phyloP scores from a whole-genome alignment of 2,329 filamentous ascomycete species.

The Botrytis medusae region DNA sequence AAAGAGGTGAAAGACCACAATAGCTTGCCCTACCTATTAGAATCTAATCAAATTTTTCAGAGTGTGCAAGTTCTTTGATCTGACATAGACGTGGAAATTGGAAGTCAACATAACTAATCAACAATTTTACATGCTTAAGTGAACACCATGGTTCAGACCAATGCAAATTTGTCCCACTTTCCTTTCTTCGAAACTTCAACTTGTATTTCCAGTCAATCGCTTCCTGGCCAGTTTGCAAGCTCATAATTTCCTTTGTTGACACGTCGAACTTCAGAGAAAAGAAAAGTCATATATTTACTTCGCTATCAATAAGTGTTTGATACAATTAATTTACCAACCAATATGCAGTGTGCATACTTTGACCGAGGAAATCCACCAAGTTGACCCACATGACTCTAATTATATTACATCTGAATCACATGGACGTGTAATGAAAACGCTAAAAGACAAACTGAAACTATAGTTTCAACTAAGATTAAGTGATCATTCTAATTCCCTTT shows the following conservation, averaged over 20 bases:
- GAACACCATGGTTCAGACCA: fast-evolving
- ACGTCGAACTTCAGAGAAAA: neutral
- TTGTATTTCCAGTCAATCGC: neutral
- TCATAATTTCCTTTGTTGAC: fast-evolving
- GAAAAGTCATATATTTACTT: neutral
- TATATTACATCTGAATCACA: neutral
- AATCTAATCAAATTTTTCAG: neutral
- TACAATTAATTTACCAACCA: neutral
- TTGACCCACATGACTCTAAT: neutral
- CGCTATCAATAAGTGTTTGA: fast-evolving
- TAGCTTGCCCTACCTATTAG: neutral
- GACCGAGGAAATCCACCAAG: fast-evolving
- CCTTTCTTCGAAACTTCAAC: neutral
- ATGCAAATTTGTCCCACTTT: neutral
- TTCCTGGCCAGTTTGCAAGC: neutral
- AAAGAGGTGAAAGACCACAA: neutral
- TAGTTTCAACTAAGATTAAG: neutral
- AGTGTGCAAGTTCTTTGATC: neutral
- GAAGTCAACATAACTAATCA: neutral
- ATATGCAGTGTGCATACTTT: neutral
- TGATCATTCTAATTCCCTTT: neutral
- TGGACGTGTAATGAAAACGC: no score
- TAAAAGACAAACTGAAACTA: neutral
- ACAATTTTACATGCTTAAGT: neutral
- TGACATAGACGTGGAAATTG: neutral